Evolutionary conservation across 495 filamentous ascomycete genomes (phyloP), one percentile per base, ranked within the genome.

Genomic region (Xanthoparmelia taractica): DNA sequence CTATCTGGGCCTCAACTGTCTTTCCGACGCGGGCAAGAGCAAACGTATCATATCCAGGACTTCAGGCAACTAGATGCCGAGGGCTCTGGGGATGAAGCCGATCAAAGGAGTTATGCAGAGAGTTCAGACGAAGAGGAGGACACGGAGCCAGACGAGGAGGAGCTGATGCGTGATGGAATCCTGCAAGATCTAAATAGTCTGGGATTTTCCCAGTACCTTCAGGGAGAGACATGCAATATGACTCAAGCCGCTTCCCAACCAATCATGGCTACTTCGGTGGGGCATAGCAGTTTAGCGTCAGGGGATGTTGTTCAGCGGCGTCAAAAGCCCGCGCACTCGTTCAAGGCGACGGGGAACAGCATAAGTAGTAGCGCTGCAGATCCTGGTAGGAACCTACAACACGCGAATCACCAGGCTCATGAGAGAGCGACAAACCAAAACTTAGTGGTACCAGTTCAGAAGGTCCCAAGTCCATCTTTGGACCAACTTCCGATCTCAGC

Each of bases 131-230:
- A 58, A 40, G 60, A 33, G 25, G 27, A 18, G 29, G 36, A 56
- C 31, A 52, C 8, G n/a, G 60, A 57, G 17, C 15, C 54, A 20
- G 36, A 23, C 33, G 25, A 56, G 40, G 34, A 62, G 25, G 25
- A 45, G 40, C 17, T 0, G 5, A 23, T 57, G 5, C n/a, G 15
- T 23, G 4, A 43, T 40, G 59, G 23, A 38, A 50, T 57, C 6
- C 36, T 63, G 60, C 60, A 57, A 37, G 23, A 55, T 23, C 11
- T 63, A 4, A 57, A 25, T 11, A 47, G 47, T 36, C n/a, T 20
- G n/a, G 60, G 18, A 0, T 11, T 45, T 45, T 33, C 27, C 27
- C 37, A 18, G 50, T 45, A 27, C 34, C 29, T 23, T 57, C 34
- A 63, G 18, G 25, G 15, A 52, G 50, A 55, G 37, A 47, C 40